Base-by-base conservation (phyloP, 1,139 yeast species). In the Lodderomyces margitis region DNA sequence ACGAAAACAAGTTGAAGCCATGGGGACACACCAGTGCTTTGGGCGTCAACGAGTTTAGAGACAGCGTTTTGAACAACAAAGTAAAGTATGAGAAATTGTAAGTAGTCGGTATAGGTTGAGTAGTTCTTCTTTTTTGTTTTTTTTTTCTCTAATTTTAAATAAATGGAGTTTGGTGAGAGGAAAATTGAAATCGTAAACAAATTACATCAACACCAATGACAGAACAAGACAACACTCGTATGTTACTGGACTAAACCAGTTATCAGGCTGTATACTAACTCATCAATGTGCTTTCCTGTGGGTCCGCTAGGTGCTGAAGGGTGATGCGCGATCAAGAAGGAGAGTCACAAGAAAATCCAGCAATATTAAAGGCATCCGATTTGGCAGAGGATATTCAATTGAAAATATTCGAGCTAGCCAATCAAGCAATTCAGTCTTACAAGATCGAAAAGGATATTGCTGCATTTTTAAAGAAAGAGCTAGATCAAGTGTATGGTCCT, bases 381-480 rank as follows among this genome's bases (percentile, higher is more conserved):
- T 62, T 73, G 46, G 62, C 81, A 1, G 80, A 76, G 39, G 87
- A 82, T 45, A 64, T 81, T 52, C 83, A 80, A 57, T 63, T 74
- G 40, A 75, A 78, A 37, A 73, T 83, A 25, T 74, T 80, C 45
- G 84, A 83, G 40, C 63, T 84, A 47, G 74, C 83, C 9, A 61
- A 69, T 43, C 78, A 75, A 47, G 80, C 87, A 3, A 45, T 57
- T 24, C 56, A 68, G 24, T 38, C 42, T 8, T 72, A 73, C 56
- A 62, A 67, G 39, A 59, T 78, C 32, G 85, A 82, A 47, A 76
- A 84, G 55, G 97, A 91, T 49, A 74, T 88, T 37, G 97, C 98
- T 12, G 81, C 88, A 0, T 75, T 69, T 48, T 69, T 91, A 50
- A 92, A 92, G 68, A 87, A 86, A 57, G 88, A 83, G 53, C 65